Evolutionary conservation across 345 rosid species (phyloP).

Genomic region (Populus euphratica): DNA sequence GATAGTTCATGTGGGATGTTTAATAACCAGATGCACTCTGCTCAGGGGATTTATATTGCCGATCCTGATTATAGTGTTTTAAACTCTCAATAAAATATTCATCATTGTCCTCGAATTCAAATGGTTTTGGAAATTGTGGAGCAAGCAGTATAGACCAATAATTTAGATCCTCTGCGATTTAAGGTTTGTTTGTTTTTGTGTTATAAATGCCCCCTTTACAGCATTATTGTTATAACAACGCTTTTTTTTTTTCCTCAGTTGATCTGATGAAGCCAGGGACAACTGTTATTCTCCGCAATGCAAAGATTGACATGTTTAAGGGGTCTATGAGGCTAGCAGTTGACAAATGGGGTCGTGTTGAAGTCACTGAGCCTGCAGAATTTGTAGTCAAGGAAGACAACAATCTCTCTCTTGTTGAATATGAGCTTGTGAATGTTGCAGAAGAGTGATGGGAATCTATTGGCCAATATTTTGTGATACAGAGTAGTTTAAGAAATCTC

Average conservation of each 20-base stretch:
- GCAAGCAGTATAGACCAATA: neutral
- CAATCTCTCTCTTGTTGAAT: conserved; percentile 71
- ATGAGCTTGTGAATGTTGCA: conserved; percentile 63
- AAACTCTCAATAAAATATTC: neutral
- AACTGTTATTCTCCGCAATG: conserved; percentile 55
- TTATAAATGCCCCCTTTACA: neutral
- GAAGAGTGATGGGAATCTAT: conserved; percentile 38
- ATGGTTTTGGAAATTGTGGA: neutral
- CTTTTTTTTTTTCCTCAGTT: conserved; percentile 36
- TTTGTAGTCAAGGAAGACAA: conserved; percentile 72
- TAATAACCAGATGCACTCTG: neutral
- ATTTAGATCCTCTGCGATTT: neutral
- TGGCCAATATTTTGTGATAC: neutral
- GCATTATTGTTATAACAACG: neutral
- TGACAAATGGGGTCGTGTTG: conserved; percentile 36
- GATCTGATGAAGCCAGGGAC: conserved; percentile 74
- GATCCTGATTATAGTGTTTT: neutral
- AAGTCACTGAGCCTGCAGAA: conserved; percentile 51
- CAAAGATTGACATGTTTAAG: conserved; percentile 32
- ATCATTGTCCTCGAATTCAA: neutral
- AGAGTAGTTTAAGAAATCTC: neutral
- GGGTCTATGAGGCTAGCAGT: conserved; percentile 37
- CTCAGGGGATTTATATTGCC: neutral
- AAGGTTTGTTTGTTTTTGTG: neutral
- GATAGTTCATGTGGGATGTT: neutral